Evolutionary conservation across 306 rosid species (phyloP), one percentile per base, ranked within the genome.

Genomic region (Castanea mollissima): DNA sequence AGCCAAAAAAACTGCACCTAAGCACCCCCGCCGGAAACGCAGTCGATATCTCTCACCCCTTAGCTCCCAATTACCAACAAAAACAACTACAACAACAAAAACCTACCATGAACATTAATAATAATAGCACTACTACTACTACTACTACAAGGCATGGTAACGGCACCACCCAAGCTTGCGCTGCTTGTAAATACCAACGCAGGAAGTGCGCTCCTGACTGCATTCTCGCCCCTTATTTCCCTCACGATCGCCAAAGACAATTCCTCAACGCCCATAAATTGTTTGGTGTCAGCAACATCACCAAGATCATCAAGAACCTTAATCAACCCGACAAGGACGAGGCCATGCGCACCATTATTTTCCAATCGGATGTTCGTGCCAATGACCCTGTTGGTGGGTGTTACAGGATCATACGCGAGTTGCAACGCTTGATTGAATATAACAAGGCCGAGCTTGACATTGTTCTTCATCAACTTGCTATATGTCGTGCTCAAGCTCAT

Each of bases 1-100:
- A 73, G 73, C 63, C 56, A 74, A 76, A 71, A 57, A 78, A 75
- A 25, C 55, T 41, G 71, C 79, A 46, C 54, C 54, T 10, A 19
- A 70, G 85, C 92, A 81, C 75, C 89, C 91, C 93, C 97, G 79
- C 76, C 91, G 94, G 94, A 86, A 84, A 88, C 96, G 98, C 97
- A 87, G 78, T 71, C 86, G 83, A 89, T 80, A 79, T 85, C 90
- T 84, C 86, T 84, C 86, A 57, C 69, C 19, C 21, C 74, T 13
- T 49, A 49, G 54, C 85, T 34, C 25, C 68, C 73, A 73, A 74
- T 76, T 76, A 44, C 71, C 65, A 57, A 16, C 34, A 13, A 15
- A 7, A 27, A 23, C 55, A 68, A 51, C 76, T 49, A 49, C 54
- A 49, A 57, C 14, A 56, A 16, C 35, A 60, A 41, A 41, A 41